Percentiles rank a stretch among this genome's conserved stretches.
These are phyloP conservation scores for Beauveria bassiana DNA, from an alignment of 2,329 filamentous ascomycete species.

Conservation along the genomic window DNA sequence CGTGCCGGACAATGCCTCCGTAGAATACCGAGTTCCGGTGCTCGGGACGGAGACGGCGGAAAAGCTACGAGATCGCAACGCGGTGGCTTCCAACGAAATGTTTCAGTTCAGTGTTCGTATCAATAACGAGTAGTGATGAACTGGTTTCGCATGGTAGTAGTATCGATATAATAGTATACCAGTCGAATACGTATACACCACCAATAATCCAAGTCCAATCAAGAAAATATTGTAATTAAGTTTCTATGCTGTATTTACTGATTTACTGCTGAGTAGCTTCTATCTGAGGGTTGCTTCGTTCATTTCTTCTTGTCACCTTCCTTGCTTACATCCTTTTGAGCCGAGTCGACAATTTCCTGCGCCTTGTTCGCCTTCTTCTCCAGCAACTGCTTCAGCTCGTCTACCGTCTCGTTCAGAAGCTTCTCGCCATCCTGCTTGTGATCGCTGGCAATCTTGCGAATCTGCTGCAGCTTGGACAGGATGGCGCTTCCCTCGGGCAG, in stretches of 20 bases:
- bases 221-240: too few species aligned
- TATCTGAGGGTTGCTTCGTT: not conserved
- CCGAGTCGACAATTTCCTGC: constrained; percentile 50
- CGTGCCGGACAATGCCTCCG: not conserved
- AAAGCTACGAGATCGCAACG: constrained; percentile 25
- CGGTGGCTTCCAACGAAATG: constrained; percentile 25
- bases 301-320: not conserved
- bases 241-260: not conserved
- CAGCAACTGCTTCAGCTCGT: constrained; percentile 57
- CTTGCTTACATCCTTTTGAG: constrained; percentile 39
- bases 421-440: constrained; percentile 63
- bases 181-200: too few species aligned
- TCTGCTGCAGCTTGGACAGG: constrained; percentile 55
- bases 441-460: constrained; percentile 58
- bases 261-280: too few species aligned
- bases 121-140: not conserved
- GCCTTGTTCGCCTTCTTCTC: constrained; percentile 51
- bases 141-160: not conserved
- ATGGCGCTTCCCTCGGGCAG: constrained; percentile 58
- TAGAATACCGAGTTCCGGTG: constrained; percentile 27
- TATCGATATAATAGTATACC: too few species aligned
- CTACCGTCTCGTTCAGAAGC: constrained; percentile 59
- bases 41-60: constrained; percentile 23
- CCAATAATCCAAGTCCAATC: too few species aligned
- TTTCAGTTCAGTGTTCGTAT: constrained; percentile 16